Evolutionary conservation across 148 eudicot genomes (phyloP), one percentile per base, ranked within the genome.

Genomic region (Suaeda aralocaspica): DNA sequence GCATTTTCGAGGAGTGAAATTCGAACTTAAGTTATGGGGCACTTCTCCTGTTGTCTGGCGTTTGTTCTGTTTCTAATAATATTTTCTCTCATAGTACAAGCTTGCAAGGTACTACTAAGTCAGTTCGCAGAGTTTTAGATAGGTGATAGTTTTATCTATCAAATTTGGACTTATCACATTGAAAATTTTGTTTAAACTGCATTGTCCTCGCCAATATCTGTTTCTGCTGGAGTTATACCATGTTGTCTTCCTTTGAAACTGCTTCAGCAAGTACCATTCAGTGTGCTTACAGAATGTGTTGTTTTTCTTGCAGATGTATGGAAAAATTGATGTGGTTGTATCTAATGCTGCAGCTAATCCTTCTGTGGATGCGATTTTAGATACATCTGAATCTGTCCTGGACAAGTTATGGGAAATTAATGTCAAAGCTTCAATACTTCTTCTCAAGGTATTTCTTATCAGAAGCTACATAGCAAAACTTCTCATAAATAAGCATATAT

Each of bases 281-380:
- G 2, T 21, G 21, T 30, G 44, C 29, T 67, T 44, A 67, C 2
- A 46, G 44, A 66, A 61, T 48, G n/a, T 67, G 26, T 51, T 75
- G 48, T 21, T 58, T 76, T 71, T 62, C 26, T 63, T 83, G 79
- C 87, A 95, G 99, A 89, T 85, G 83, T 89, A 89, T 71, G 96
- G 99, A 9, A 87, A 86, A 80, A 82, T 95, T 50, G 96, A 95
- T n/a, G 92, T 95, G 60, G 52, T 95, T 53, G 85, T 95, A 75
- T 95, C 93, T 49, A 94, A 94, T 81, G 97, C 97, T 51, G 98
- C 98, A 72, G 97, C 81, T 64, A 94, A 89, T 82, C 98, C 99
- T 7, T 33, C 90, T 22, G 77, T 76, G 41, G 84, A 85, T 72
- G 56, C 72, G 61, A 86, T 91, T 44, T 75, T 95, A 75, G 84